Base-by-base conservation (phyloP, 2,329 filamentous ascomycete species). In the Hypoxylon sp. region DNA sequence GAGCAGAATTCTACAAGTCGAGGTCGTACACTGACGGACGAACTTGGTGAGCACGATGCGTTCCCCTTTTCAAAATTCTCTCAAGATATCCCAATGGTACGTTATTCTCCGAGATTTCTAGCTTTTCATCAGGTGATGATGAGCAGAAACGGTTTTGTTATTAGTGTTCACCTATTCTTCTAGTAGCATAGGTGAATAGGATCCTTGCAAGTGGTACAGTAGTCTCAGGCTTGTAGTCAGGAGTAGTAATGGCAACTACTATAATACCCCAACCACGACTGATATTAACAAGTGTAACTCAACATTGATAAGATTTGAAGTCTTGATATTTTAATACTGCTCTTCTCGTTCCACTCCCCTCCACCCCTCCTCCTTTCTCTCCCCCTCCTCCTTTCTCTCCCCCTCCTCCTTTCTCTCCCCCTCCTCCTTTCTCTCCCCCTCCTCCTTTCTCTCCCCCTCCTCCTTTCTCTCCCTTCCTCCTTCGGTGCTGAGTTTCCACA, bases 11-110 rank as follows among this genome's bases (percentile, higher is more conserved):
- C n/a, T 11, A 12, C 30, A 5, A 32, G 11, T 39, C 41, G 14
- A 43, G 29, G 12, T n/a, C 12, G 34, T 43, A 52, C 21, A 45
- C 30, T 11, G 7, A 21, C 8, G 37, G 5, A 19, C 3, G 16
- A 25, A 34, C 3, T 41, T 41, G 34, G 16, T 9, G 34, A 39
- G 23, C 16, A 34, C 9, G 9, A 30, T 45, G 25, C 43, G 41
- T 63, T 46, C 21, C 9, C 47, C 43, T 53, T 45, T 47, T 46
- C n/a, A 37, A 51, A 52, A 14, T 39, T 39, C 16, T 57, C 11
- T 57, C 8, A 39, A 54, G 32, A 50, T 21, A 52, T 54, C 19
- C 27, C 25, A 30, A n/a, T 14, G 9, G 27, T 12, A 34, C 39
- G n/a, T 32, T 11, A 27, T n/a, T n/a, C 8, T 23, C 39, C 2